Conservation (phyloP, 2,329 filamentous ascomycete genomes). For the Cladosporium halotolerans region DNA sequence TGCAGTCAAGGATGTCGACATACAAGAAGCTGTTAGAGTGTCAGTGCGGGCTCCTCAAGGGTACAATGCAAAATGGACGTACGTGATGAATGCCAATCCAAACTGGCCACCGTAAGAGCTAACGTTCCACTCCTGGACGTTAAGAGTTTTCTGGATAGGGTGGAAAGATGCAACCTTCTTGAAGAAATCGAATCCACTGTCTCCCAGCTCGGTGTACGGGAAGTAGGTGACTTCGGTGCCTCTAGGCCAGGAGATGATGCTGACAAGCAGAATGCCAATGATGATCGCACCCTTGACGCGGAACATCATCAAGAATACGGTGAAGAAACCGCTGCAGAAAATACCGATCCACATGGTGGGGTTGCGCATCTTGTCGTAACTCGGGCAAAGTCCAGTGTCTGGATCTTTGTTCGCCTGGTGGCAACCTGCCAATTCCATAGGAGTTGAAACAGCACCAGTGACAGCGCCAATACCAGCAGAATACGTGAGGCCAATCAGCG, state of each 20-base stretch:
- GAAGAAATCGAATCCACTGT: slow-evolving; percentile 76
- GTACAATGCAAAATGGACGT: not conserved
- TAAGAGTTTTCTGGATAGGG: slow-evolving; percentile 62
- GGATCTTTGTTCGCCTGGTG: slow-evolving; percentile 41
- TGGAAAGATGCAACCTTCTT: slow-evolving; percentile 82
- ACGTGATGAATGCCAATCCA: slow-evolving; percentile 72
- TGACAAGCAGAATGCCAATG: slow-evolving; percentile 73
- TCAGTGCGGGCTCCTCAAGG: not conserved
- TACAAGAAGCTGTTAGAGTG: slow-evolving; percentile 57
- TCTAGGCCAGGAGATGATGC: slow-evolving; percentile 83
- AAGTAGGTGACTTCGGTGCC: slow-evolving; percentile 73
- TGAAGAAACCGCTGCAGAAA: slow-evolving; percentile 77
- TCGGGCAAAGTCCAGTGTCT: slow-evolving; percentile 54
- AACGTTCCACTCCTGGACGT: slow-evolving; percentile 69
- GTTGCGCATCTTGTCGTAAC: slow-evolving; percentile 68
- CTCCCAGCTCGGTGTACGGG: slow-evolving; percentile 62
- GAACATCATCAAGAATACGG: slow-evolving; percentile 75
- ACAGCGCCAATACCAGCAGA: slow-evolving; percentile 75
- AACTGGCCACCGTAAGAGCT: slow-evolving; percentile 66
- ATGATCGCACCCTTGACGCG: slow-evolving; percentile 84
- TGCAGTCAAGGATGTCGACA: slow-evolving; percentile 82
- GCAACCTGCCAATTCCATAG: slow-evolving; percentile 71
- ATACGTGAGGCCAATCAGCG: slow-evolving; percentile 70
- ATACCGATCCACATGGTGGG: slow-evolving; percentile 84
- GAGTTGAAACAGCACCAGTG: slow-evolving; percentile 61